Evolutionary conservation across 164 flowering plant genomes (phyloP).

Genomic region (Dillenia turbinata): DNA sequence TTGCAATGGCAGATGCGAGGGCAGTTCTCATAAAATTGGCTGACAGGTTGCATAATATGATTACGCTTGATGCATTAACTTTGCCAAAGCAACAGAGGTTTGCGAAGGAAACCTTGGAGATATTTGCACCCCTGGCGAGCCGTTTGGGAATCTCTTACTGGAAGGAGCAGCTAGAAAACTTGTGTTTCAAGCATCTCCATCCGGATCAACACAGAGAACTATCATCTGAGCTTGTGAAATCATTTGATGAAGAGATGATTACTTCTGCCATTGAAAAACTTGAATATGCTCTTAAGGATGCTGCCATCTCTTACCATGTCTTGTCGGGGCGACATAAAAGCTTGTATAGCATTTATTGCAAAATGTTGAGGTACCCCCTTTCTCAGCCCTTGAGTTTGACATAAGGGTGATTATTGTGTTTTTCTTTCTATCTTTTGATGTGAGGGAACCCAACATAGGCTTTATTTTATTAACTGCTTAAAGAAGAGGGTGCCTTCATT

Average conservation of each 20-base stretch:
- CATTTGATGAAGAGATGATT: constrained; percentile 72
- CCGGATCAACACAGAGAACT: constrained; percentile 66
- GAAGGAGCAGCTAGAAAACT: constrained; percentile 87
- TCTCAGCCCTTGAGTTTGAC: constrained; percentile 8
- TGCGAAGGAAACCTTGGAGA: constrained; percentile 95
- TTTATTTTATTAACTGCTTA: no score
- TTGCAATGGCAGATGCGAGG: constrained; percentile 95
- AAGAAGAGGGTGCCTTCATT: no score
- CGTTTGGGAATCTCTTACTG: constrained; percentile 87
- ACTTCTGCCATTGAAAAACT: constrained; percentile 58
- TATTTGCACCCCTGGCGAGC: constrained; percentile 88
- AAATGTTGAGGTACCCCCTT: constrained; percentile 82
- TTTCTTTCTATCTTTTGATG: constrained; percentile 3
- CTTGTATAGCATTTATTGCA: constrained; percentile 83
- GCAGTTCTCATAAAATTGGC: constrained; percentile 95
- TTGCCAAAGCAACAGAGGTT: constrained; percentile 72
- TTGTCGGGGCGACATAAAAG: constrained; percentile 84
- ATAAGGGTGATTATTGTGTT: background rate
- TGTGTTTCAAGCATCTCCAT: constrained; percentile 82
- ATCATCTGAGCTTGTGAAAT: constrained; percentile 59
- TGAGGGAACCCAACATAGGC: no score
- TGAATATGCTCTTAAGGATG: constrained; percentile 61
- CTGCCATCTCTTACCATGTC: constrained; percentile 48
- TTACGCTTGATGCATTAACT: constrained; percentile 86
- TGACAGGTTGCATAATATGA: constrained; percentile 97